These are phyloP conservation scores for Solanum chmielewskii DNA, from an alignment of 257 asterid species.

Conservation along the genomic window DNA sequence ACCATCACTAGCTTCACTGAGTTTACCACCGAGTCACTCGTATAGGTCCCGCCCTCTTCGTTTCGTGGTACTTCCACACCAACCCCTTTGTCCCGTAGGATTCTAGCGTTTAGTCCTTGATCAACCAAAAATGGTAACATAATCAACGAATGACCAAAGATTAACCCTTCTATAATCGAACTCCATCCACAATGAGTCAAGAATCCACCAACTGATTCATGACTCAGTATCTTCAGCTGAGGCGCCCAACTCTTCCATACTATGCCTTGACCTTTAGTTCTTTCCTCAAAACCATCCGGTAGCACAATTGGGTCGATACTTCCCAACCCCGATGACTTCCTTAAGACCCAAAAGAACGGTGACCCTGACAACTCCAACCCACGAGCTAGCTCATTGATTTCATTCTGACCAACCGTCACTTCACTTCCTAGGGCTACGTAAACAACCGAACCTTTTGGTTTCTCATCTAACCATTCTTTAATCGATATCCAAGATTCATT, in stretches of 20 bases:
- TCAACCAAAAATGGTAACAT: constrained; percentile 21
- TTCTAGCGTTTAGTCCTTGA: constrained; percentile 1
- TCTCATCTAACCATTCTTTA: constrained; percentile 14
- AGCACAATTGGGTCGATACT: background rate
- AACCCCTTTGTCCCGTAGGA: background rate
- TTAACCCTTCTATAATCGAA: constrained; percentile 27
- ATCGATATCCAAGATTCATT: constrained; percentile 13
- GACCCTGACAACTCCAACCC: constrained; percentile 31
- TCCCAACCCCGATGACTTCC: constrained; percentile 1
- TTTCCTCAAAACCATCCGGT: constrained; percentile 27
- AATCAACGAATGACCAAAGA: constrained; percentile 17
- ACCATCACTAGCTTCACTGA: constrained; percentile 14
- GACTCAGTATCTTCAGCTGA: constrained; percentile 31
- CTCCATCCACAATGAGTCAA: constrained; percentile 47
- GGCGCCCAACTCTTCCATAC: constrained; percentile 50
- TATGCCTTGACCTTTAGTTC: constrained; percentile 18
- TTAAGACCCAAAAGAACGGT: constrained; percentile 31
- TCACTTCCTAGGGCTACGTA: constrained; percentile 40
- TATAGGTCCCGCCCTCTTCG: constrained; percentile 16
- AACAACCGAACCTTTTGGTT: constrained; percentile 2
- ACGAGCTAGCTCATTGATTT: constrained; percentile 26
- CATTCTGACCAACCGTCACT: constrained; percentile 11
- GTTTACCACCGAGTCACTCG: constrained; percentile 17
- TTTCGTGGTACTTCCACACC: constrained; percentile 14
- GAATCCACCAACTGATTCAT: constrained; percentile 36